Conservation (phyloP, 208 protist species). For the Phytomonas sp. region DNA sequence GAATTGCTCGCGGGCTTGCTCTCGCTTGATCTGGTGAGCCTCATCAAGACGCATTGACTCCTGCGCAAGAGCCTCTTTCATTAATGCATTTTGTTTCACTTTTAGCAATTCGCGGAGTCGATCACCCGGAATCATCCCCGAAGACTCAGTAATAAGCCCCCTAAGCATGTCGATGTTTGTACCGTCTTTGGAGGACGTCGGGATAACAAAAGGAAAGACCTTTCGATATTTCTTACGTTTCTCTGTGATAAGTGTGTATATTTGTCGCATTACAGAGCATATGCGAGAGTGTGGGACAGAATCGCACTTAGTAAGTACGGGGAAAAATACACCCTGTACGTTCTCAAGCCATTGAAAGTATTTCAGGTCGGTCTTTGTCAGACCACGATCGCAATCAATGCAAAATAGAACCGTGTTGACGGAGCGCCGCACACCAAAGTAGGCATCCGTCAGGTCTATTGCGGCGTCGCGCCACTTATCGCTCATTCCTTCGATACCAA, state of each 20-base stretch:
- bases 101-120: slow-evolving; percentile 63
- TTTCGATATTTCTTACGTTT: slow-evolving; percentile 80
- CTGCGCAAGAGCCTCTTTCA: slow-evolving; percentile 35
- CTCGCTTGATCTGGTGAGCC: slow-evolving; percentile 28
- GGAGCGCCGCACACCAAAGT: slow-evolving; percentile 86
- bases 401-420: slow-evolving; percentile 89
- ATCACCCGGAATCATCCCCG: slow-evolving; percentile 78
- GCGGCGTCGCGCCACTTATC: slow-evolving; percentile 80
- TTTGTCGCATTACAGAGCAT: slow-evolving; percentile 82
- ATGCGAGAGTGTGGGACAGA: slow-evolving; percentile 79
- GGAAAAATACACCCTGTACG: slow-evolving; percentile 80
- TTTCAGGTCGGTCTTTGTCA: slow-evolving; percentile 81
- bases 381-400: slow-evolving; percentile 77
- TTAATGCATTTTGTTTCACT: slow-evolving; percentile 32
- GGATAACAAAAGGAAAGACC: slow-evolving; percentile 82
- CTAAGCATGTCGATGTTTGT: slow-evolving; percentile 81
- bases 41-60: slow-evolving; percentile 49
- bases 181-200: slow-evolving; percentile 73
- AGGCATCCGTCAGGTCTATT: slow-evolving; percentile 81
- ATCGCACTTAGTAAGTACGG: slow-evolving; percentile 89
- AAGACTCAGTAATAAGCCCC: slow-evolving; percentile 81
- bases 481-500: slow-evolving; percentile 87
- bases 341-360: slow-evolving; percentile 89
- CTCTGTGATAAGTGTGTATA: slow-evolving; percentile 81
- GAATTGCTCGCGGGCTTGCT: slow-evolving; percentile 37